A percentile compares a stretch with the other conserved stretches of the same genome.
Conservation (phyloP, 495 filamentous ascomycete species). For the Penicillium diatomitis region DNA sequence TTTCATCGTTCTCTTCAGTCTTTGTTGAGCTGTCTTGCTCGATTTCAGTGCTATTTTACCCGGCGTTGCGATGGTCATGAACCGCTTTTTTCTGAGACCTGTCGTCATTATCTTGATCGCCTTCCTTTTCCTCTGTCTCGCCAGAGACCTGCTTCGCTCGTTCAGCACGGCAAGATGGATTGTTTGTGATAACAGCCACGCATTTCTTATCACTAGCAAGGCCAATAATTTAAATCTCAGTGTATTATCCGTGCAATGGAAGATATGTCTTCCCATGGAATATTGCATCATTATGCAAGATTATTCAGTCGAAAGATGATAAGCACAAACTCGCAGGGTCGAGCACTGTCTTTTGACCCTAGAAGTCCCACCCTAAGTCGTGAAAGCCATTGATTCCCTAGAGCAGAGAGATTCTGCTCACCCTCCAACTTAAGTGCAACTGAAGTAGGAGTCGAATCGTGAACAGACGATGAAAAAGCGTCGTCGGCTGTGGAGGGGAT, state of each 20-base stretch:
- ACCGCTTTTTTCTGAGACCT: background rate
- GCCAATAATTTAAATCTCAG: background rate
- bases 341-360: background rate
- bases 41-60: too few species aligned
- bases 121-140: background rate
- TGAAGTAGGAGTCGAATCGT: background rate
- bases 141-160: too few species aligned
- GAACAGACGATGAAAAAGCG: background rate
- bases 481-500: background rate
- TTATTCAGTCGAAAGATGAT: background rate
- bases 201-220: slow-evolving; percentile 3
- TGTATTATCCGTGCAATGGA: background rate
- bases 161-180: background rate
- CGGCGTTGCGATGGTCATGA: too few species aligned
- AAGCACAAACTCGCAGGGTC: background rate
- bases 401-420: slow-evolving; percentile 3
- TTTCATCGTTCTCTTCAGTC: background rate
- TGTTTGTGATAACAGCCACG: background rate
- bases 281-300: background rate
- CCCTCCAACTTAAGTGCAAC: background rate
- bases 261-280: background rate
- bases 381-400: slow-evolving; percentile 2
- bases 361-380: background rate
- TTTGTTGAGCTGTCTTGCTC: too few species aligned
- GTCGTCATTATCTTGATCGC: background rate